Evolutionary conservation across 169 alveolate genomes (phyloP).

Genomic region (Eimeria praecox): DNA sequence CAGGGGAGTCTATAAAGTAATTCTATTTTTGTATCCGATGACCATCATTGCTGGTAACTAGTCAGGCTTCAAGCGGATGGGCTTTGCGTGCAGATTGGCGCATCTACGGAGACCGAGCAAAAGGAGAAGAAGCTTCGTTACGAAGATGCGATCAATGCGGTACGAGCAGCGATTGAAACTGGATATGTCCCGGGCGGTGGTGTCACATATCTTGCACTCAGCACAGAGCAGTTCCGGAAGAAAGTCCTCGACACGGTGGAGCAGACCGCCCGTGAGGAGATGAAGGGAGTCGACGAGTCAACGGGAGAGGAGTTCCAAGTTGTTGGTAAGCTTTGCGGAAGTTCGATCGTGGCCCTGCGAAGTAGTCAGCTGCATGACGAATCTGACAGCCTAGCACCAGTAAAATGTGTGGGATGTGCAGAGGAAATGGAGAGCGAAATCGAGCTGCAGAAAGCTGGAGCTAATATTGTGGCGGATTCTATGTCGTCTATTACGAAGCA

Average conservation of each 20-base stretch:
- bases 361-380: not conserved
- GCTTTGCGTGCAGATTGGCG: constrained; percentile 87
- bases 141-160: constrained; percentile 94
- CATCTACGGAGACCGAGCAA: constrained; percentile 93
- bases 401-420: constrained; percentile 27
- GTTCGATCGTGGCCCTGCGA: not conserved
- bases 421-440: constrained; percentile 92
- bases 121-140: constrained; percentile 91
- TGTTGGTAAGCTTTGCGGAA: constrained; percentile 54
- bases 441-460: constrained; percentile 93
- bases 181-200: constrained; percentile 96
- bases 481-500: constrained; percentile 91
- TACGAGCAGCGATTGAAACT: constrained; percentile 93
- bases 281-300: constrained; percentile 76
- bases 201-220: constrained; percentile 91
- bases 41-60: not conserved
- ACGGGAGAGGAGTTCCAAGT: constrained; percentile 66
- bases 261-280: constrained; percentile 85
- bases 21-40: not conserved
- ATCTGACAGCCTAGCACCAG: constrained; percentile 18
- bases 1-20: not conserved
- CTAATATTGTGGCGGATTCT: constrained; percentile 90
- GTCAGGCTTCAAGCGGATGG: not conserved
- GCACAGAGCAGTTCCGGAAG: constrained; percentile 86
- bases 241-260: constrained; percentile 88